Conservation (phyloP, 2,329 filamentous ascomycete species). For the Penicillium polonicum region DNA sequence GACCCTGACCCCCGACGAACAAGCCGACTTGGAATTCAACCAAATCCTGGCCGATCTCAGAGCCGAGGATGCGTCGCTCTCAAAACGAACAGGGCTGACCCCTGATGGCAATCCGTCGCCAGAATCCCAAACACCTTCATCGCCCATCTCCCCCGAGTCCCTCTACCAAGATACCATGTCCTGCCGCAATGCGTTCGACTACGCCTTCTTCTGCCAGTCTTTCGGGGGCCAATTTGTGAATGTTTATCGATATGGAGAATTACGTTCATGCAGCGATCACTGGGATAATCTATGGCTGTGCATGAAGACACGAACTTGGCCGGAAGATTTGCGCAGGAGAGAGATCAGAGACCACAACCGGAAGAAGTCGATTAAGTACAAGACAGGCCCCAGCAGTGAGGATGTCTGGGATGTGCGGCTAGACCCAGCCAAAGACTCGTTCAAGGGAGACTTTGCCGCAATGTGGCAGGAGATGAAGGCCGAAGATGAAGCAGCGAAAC, state of each 20-base stretch:
- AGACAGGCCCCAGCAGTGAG: conserved; percentile 73
- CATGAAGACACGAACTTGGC: conserved; percentile 74
- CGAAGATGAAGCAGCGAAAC: conserved; percentile 41
- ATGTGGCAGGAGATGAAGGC: conserved; percentile 43
- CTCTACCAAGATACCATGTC: conserved; percentile 80
- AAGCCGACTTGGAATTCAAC: conserved; percentile 56
- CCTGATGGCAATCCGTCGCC: conserved; percentile 4
- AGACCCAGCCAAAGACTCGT: conserved; percentile 56
- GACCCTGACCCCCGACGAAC: conserved; percentile 44
- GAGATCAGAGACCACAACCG: conserved; percentile 66
- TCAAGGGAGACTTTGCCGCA: conserved; percentile 46
- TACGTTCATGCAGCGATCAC: conserved; percentile 75
- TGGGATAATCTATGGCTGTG: conserved; percentile 98
- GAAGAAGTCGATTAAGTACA: conserved; percentile 65
- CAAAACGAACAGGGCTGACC: conserved; percentile 2
- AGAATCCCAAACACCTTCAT: conserved; percentile 19
- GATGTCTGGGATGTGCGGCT: conserved; percentile 81
- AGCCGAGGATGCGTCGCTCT: conserved; percentile 23
- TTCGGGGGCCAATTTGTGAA: conserved; percentile 88
- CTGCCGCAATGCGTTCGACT: conserved; percentile 86
- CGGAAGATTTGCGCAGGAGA: conserved; percentile 58
- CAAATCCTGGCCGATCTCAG: conserved; percentile 52
- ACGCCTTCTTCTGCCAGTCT: conserved; percentile 90
- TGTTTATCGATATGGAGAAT: conserved; percentile 79
- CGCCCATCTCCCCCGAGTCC: conserved; percentile 59